Percentiles rank a stretch among this genome's conserved stretches.
These are phyloP conservation scores for Mortierella sp. DNA, from an alignment of 371 early-diverging fungal species.

Conservation along the genomic window DNA sequence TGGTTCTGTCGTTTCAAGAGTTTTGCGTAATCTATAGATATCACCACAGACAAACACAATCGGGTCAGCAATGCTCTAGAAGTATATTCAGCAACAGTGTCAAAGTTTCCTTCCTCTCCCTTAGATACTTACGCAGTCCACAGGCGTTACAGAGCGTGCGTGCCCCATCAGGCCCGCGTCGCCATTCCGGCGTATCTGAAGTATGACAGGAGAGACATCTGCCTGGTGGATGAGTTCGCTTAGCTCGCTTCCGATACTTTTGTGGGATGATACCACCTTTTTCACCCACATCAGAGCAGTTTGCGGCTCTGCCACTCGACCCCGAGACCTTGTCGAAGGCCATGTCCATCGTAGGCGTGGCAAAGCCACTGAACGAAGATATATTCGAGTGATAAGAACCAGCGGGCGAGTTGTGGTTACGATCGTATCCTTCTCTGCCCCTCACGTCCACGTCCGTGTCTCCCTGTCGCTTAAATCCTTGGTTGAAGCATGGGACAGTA, in stretches of 20 bases:
- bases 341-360: background rate
- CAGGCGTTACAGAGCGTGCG: conserved; percentile 78
- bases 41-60: background rate
- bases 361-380: conserved; percentile 4
- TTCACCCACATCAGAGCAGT: no score
- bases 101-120: no score
- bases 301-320: no score
- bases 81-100: no score
- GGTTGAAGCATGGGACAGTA: background rate
- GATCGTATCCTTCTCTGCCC: background rate
- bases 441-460: background rate
- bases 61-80: no score
- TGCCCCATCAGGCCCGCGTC: conserved; percentile 69
- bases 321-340: background rate
- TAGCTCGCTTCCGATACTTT: conserved; percentile 53
- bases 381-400: conserved; percentile 5
- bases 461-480: no score
- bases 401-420: background rate
- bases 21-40: background rate
- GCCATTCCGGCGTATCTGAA: conserved; percentile 73
- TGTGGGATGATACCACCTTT: no score
- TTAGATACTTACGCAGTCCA: conserved; percentile 72
- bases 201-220: conserved; percentile 67
- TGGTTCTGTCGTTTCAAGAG: background rate
- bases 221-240: conserved; percentile 60